Evolutionary conservation across 1,284 basidiomycete genomes (phyloP).

Genomic region (Cryptococcus deneoformans): DNA sequence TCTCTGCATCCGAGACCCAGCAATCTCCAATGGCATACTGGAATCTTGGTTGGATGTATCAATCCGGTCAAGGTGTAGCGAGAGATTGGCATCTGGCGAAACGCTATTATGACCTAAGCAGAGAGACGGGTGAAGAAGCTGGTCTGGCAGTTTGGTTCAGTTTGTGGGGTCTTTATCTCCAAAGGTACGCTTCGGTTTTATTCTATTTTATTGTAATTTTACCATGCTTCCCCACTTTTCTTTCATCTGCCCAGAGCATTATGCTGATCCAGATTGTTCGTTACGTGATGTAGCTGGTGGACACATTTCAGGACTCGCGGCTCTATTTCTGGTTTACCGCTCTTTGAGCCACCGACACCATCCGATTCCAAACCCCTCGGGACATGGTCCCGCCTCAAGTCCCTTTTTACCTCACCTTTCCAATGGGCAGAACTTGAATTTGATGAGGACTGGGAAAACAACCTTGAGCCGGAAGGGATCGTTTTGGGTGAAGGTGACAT

Average conservation of each 20-base stretch:
- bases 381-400: constrained; percentile 35
- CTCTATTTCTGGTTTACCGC: constrained; percentile 34
- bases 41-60: constrained; percentile 99
- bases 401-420: constrained; percentile 20
- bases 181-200: constrained; percentile 38
- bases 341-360: constrained; percentile 37
- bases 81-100: constrained; percentile 97
- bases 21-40: constrained; percentile 93
- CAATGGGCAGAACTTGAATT: constrained; percentile 8
- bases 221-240: background rate
- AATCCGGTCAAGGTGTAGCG: constrained; percentile 87
- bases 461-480: constrained; percentile 16
- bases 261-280: background rate
- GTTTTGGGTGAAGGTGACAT: constrained; percentile 15
- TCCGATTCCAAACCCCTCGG: constrained; percentile 6
- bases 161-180: constrained; percentile 74
- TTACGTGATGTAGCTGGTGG: constrained; percentile 37
- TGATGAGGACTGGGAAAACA: constrained; percentile 12
- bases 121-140: constrained; percentile 80
- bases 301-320: constrained; percentile 38
- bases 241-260: background rate
- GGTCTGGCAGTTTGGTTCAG: constrained; percentile 83
- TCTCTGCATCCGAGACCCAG: constrained; percentile 83
- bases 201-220: background rate
- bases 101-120: constrained; percentile 86